Conservation (phyloP, 129 eudicot species). For the Mikania micrantha region DNA sequence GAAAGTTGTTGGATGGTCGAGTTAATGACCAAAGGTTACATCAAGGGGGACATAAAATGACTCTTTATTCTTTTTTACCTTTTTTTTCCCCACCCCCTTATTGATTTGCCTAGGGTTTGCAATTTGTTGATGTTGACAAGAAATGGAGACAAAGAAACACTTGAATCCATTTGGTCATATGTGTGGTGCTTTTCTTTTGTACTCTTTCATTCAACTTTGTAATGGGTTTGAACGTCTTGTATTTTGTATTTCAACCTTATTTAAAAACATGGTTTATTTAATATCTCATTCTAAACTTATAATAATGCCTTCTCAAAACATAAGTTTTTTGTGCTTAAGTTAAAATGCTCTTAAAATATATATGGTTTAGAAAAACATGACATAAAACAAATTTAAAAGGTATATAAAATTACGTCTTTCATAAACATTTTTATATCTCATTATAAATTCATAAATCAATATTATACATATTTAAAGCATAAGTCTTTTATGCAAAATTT, state of each 20-base stretch:
- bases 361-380: too few relatives aligned
- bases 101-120: slow-evolving; percentile 21
- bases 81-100: background rate
- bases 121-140: slow-evolving; percentile 29
- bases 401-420: too few relatives aligned
- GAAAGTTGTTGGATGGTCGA: slow-evolving; percentile 12
- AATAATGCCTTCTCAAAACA: background rate
- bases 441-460: too few relatives aligned
- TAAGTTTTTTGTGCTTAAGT: background rate
- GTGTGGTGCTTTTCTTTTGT: slow-evolving; percentile 17
- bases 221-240: background rate
- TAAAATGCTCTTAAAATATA: background rate
- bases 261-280: background rate
- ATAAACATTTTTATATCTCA: too few relatives aligned
- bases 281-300: background rate
- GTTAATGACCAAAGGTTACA: slow-evolving; percentile 22
- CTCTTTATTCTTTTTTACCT: slow-evolving; percentile 26
- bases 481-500: too few relatives aligned
- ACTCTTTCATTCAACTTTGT: slow-evolving; percentile 5
- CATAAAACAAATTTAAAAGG: too few relatives aligned
- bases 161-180: slow-evolving; percentile 19
- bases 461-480: too few relatives aligned
- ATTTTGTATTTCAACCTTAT: background rate
- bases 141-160: slow-evolving; percentile 31
- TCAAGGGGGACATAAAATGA: slow-evolving; percentile 30